phyloP scores from a whole-genome alignment of 2,329 filamentous ascomycete species.

The Pseudocercospora fuligena region DNA sequence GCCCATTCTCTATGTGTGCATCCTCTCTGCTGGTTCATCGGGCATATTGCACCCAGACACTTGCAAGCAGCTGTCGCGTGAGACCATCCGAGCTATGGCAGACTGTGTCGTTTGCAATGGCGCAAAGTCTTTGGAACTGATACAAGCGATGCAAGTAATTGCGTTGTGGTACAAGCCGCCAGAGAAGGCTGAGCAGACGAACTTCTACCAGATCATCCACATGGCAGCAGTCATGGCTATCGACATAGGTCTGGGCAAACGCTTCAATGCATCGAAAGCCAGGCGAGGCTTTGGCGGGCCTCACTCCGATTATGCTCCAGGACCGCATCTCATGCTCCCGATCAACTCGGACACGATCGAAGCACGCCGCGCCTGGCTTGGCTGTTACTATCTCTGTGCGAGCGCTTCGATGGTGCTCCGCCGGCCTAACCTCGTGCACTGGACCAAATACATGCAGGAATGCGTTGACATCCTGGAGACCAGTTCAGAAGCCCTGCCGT shows the following conservation, averaged over 20 bases:
- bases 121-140: conserved; percentile 80
- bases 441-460: conserved; percentile 68
- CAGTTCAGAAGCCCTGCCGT: conserved; percentile 61
- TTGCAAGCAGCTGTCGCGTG: conserved; percentile 67
- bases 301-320: conserved; percentile 41
- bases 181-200: conserved; percentile 81
- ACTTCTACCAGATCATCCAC: conserved; percentile 87
- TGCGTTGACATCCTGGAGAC: conserved; percentile 62
- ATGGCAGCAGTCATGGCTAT: conserved; percentile 81
- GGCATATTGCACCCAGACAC: conserved; percentile 57
- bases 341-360: conserved; percentile 59
- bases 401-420: conserved; percentile 64
- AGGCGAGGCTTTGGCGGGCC: conserved; percentile 42
- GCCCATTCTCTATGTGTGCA: conserved; percentile 63
- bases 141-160: conserved; percentile 76
- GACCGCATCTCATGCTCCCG: conserved; percentile 34
- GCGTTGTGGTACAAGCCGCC: conserved; percentile 88
- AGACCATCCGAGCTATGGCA: conserved; percentile 74
- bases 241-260: conserved; percentile 76
- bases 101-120: conserved; percentile 75
- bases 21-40: conserved; percentile 59
- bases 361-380: conserved; percentile 63
- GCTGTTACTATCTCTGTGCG: conserved; percentile 65
- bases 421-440: conserved; percentile 62
- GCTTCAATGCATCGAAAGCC: conserved; percentile 46